A percentile compares a stretch with the other conserved stretches of the same genome.
Evolutionary conservation across 352 stramenopile genomes (phyloP).

Genomic region (Phytopythium chamaehyphon): DNA sequence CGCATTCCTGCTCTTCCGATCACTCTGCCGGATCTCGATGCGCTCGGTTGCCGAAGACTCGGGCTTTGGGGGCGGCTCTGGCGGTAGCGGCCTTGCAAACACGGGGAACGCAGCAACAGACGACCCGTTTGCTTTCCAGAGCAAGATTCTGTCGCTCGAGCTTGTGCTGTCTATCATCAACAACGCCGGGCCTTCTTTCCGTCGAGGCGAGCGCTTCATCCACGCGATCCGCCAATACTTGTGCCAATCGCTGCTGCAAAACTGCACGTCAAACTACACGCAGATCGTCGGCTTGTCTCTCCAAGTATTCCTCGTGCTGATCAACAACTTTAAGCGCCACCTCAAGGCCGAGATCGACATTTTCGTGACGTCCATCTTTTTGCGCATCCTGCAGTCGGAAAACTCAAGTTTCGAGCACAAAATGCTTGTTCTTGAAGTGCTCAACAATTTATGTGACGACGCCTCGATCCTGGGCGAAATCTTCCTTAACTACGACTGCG

Average conservation of each 20-base stretch:
- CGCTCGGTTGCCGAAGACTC: constrained; percentile 92
- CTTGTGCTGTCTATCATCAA: constrained; percentile 97
- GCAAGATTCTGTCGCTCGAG: constrained; percentile 97
- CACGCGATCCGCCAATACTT: constrained; percentile 97
- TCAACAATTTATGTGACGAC: constrained; percentile 95
- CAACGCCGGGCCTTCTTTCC: constrained; percentile 94
- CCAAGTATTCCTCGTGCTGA: constrained; percentile 97
- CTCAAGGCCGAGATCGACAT: constrained; percentile 98
- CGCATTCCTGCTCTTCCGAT: constrained; percentile 97
- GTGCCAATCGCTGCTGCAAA: constrained; percentile 97
- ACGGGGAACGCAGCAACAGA: constrained; percentile 37
- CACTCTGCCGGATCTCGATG: constrained; percentile 92
- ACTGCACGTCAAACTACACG: constrained; percentile 97
- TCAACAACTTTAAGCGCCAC: constrained; percentile 92
- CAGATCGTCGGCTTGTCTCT: constrained; percentile 96
- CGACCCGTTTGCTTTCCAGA: constrained; percentile 93
- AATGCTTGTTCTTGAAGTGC: constrained; percentile 95
- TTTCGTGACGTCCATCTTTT: constrained; percentile 99
- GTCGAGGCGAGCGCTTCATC: constrained; percentile 94
- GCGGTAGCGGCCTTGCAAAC: background rate
- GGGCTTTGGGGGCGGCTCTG: constrained; percentile 14
- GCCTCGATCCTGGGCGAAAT: constrained; percentile 94
- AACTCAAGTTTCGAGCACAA: constrained; percentile 99
- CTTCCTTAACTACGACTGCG: constrained; percentile 99
- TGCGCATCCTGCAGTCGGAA: constrained; percentile 95